A percentile compares a stretch with the other conserved stretches of the same genome.
Conservation (phyloP, 331 rosid species). For the Arachis monticola region DNA sequence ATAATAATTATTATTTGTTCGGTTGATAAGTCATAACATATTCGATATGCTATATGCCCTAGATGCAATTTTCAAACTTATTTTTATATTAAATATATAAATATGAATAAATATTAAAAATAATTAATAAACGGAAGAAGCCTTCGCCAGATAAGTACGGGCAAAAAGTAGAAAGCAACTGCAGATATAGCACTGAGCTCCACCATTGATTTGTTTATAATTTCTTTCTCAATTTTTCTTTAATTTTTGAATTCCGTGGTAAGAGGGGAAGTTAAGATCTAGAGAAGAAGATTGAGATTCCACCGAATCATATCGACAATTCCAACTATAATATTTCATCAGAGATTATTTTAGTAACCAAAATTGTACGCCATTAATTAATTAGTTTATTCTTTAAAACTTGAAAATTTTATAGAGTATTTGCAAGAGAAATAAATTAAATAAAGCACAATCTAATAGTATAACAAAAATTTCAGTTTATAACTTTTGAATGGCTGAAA, state of each 20-base stretch:
- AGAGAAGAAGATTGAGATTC: constrained; percentile 4
- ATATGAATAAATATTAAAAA: no score
- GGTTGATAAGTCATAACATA: neutral
- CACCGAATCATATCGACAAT: neutral
- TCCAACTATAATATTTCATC: no score
- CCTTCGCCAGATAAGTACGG: constrained; percentile 23
- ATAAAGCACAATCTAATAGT: no score
- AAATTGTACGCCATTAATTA: no score
- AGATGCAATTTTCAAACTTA: neutral
- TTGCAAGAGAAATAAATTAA: no score
- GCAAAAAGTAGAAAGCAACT: constrained; percentile 3
- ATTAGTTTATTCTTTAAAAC: no score
- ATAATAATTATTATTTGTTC: no score
- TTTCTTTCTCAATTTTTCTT: neutral
- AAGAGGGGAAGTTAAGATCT: neutral
- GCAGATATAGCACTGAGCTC: no score
- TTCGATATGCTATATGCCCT: neutral
- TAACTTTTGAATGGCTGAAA: no score
- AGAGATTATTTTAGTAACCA: no score
- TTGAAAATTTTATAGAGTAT: no score
- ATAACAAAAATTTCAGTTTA: no score
- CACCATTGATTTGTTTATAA: neutral
- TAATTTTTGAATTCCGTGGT: neutral
- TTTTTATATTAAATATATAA: neutral
- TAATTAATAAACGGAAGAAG: neutral